Evolutionary conservation across 75 land plant genomes (phyloP), one percentile per base, ranked within the genome.

Genomic region (Sequoia sempervirens): DNA sequence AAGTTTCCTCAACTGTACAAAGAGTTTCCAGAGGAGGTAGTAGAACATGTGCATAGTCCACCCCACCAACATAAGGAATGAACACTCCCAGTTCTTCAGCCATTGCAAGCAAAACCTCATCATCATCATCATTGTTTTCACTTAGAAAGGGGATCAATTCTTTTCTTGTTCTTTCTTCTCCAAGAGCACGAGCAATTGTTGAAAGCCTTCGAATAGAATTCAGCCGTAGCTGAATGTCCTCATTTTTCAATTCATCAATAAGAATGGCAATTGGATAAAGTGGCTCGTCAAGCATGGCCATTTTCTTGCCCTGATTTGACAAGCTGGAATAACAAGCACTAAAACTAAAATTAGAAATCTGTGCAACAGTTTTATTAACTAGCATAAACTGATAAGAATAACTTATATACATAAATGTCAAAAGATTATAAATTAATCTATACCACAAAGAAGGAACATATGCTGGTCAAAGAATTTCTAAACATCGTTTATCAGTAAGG

Each of bases 121-220:
- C 99, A 79, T 96, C 99, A 30, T 96, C 99, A 80, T 96, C 97
- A 86, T 95, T 96, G 83, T 92, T 95, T 84, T 96, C 99, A 84
- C 97, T 93, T 52, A 95, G 88, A 83, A 96, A 96, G 12, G 99
- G 99, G 40, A 96, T 96, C 75, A 96, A 86, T 86, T 96, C 99
- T 83, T 93, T 96, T 66, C 99, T 87, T 2, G 99, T 96, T 78
- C 99, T 83, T 69, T 96, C 99, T 85, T 95, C 99, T 5, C 99
- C 97, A 20, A 96, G 90, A 17, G 99, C 99, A 30, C 95, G 89
- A 9, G 99, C 99, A 84, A 96, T 96, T 45, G 99, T 96, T 9
- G 99, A 95, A 12, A 96, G 89, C 7, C 96, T 86, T 17, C 97
- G 93, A 84, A 96, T 96, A 34, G 99, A 96, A 88, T 96, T 96